Evolutionary conservation across 208 protist species (phyloP).

Genomic region (Crithidia bombi): DNA sequence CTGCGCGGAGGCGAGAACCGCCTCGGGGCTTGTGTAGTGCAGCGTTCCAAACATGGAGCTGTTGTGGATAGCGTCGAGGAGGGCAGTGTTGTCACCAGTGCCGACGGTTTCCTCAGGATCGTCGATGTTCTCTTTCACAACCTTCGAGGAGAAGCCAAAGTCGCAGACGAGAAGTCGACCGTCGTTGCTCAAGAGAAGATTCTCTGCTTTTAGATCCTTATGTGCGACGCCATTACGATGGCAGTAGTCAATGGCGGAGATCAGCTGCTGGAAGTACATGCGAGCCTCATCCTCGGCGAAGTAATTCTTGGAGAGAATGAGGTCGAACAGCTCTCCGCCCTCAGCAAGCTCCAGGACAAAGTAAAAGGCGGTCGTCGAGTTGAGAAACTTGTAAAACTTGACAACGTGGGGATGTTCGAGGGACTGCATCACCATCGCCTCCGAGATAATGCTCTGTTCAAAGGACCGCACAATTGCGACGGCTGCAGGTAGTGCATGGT

Average conservation of each 20-base stretch:
- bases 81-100: constrained; percentile 42
- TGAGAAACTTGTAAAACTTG: constrained; percentile 89
- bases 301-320: constrained; percentile 86
- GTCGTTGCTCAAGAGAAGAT: constrained; percentile 79
- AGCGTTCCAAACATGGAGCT: constrained; percentile 67
- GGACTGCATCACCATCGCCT: constrained; percentile 89
- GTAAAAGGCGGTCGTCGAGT: constrained; percentile 85
- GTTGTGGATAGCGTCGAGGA: constrained; percentile 37
- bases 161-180: constrained; percentile 86
- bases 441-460: constrained; percentile 78
- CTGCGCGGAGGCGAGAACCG: constrained; percentile 47
- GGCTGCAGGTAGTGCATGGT: not conserved
- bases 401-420: constrained; percentile 91
- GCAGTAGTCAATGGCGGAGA: constrained; percentile 95
- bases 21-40: constrained; percentile 89
- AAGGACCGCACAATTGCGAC: constrained; percentile 37
- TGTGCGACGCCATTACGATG: constrained; percentile 89
- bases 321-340: constrained; percentile 94
- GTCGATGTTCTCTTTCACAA: constrained; percentile 54
- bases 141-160: constrained; percentile 89
- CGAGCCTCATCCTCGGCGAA: constrained; percentile 88
- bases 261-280: constrained; percentile 94
- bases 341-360: constrained; percentile 91
- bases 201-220: constrained; percentile 92
- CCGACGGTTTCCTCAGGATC: constrained; percentile 48